Base-by-base conservation (phyloP, 2,329 filamentous ascomycete species). In the Microdochium trichocladiopsis region DNA sequence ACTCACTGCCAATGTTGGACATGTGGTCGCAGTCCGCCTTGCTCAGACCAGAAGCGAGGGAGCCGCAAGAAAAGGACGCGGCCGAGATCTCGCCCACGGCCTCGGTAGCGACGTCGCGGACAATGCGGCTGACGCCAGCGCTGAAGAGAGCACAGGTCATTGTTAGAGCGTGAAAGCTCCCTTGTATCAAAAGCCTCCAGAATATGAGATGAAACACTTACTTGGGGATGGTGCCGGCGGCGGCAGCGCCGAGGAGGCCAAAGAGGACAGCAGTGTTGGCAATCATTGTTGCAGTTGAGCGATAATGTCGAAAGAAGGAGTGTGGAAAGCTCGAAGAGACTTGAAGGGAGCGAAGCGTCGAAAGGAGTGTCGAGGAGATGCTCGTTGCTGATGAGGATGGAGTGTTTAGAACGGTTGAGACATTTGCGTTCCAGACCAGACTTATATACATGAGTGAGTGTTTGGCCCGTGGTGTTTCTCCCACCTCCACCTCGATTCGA, bases 1-100 rank as follows among this genome's bases (percentile, higher is more conserved):
- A 45, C 41, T 21, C 12, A 45, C 41, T 45, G 55, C 59, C 61
- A 45, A 66, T 63, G 21, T 58, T 53, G 25, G 57, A 52, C 57
- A 66, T 63, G 56, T 64, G 58, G 31, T 55, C 50, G 56, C 63
- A 66, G 55, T 66, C 63, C 2, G 54, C 53, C 3, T 33, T n/a
- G 23, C 18, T 45, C 11, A 66, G 60, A 18, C 63, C 63, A 22
- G 49, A 41, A 21, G 55, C 56, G 9, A 54, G 56, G 4, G 43
- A 48, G 56, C 48, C 50, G 53, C 61, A 63, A 36, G 11, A 16
- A 25, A 25, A 22, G 9, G 43, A 16, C 18, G 4, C 4, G 43
- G 18, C 12, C n/a, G 43, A 22, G 11, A 47, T 37, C 12, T n/a
- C 6, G 41, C 18, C n/a, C 18, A 11, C 41, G 41, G 41, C 11